Conservation (phyloP, 2,329 filamentous ascomycete species). For the Byssochlamys sp. region DNA sequence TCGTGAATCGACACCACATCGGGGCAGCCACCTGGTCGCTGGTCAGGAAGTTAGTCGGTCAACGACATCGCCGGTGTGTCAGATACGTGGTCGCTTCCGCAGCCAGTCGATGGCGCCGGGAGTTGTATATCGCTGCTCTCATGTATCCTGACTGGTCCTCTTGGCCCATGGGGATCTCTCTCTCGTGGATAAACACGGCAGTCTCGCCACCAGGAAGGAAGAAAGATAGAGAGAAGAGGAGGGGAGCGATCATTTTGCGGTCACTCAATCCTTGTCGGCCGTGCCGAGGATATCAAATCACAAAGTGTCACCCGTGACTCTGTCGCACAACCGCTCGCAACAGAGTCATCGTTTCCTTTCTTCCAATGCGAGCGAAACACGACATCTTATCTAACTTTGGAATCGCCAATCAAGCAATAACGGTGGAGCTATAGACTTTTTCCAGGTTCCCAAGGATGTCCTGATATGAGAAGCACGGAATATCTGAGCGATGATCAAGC, state of each 20-base stretch:
- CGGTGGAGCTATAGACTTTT: not conserved
- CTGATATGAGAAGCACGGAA: not conserved
- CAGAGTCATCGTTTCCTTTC: not conserved
- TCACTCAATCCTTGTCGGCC: not conserved
- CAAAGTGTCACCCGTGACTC: not conserved
- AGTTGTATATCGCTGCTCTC: not conserved
- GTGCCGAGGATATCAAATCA: not conserved
- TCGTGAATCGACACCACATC: conserved; percentile 1
- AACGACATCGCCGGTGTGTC: conserved; percentile 1
- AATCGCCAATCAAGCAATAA: not conserved
- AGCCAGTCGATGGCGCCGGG: conserved; percentile 10
- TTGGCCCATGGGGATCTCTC: not conserved
- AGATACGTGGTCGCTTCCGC: conserved; percentile 14
- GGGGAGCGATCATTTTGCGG: not conserved
- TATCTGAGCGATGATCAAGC: not conserved
- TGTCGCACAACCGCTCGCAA: not conserved
- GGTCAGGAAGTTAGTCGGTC: conserved; percentile 1
- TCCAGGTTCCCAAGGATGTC: not conserved
- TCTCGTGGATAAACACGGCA: not conserved
- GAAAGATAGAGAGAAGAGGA: not conserved
- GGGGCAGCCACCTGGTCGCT: conserved; percentile 2
- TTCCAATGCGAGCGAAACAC: not conserved
- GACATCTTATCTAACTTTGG: not conserved
- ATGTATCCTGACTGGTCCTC: not conserved
- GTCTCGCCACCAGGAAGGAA: not conserved